Evolutionary conservation across 768 basidiomycete genomes (phyloP).

Genomic region (Naganishia vishniacii): DNA sequence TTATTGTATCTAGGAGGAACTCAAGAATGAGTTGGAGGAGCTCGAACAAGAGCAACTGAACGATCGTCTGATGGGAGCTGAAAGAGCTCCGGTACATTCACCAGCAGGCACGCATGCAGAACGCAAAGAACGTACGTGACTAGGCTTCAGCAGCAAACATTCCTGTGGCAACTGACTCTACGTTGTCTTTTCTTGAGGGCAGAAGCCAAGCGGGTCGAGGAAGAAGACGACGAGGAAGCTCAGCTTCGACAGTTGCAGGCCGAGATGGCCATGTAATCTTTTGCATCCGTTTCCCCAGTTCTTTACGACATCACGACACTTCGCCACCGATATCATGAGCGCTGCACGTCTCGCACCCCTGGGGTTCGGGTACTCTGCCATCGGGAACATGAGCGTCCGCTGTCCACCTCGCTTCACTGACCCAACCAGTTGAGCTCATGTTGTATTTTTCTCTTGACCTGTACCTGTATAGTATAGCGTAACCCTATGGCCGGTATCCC

Average conservation of each 20-base stretch:
- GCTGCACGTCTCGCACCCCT: neutral
- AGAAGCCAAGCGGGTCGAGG: conserved; percentile 46
- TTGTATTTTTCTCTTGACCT: neutral
- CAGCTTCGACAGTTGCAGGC: conserved; percentile 86
- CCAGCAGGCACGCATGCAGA: conserved; percentile 45
- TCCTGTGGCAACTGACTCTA: neutral
- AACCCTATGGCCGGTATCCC: neutral
- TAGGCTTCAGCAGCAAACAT: neutral
- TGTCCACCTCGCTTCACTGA: neutral
- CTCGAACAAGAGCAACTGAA: conserved; percentile 85
- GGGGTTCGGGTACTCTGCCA: neutral
- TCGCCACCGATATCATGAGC: neutral
- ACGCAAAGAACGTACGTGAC: conserved; percentile 34
- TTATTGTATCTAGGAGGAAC: conserved; percentile 59
- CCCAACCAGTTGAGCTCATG: neutral
- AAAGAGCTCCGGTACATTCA: conserved; percentile 78
- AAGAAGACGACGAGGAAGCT: conserved; percentile 86
- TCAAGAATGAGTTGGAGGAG: conserved; percentile 73
- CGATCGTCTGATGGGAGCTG: conserved; percentile 74
- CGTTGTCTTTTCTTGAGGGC: neutral
- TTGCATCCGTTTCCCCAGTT: neutral
- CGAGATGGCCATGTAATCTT: conserved; percentile 44
- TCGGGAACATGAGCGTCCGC: neutral
- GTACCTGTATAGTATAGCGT: neutral
- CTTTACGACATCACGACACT: neutral